Base-by-base conservation (phyloP, 768 basidiomycete species). In the Tulasnella sp. region DNA sequence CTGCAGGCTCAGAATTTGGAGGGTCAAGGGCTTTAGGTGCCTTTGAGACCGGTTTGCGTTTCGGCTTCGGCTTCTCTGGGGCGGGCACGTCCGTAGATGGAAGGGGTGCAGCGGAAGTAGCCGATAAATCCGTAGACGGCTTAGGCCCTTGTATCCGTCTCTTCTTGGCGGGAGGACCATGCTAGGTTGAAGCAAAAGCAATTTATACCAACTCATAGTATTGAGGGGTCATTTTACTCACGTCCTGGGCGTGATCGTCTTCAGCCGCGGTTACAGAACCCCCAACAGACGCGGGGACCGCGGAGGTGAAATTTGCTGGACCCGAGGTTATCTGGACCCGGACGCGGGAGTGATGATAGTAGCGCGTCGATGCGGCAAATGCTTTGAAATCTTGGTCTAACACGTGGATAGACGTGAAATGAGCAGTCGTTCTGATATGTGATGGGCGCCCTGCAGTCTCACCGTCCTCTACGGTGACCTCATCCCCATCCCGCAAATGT, bases 391-490 rank as follows among this genome's bases (percentile, higher is more conserved):
- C 72, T 22, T 67, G 40, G 22, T 73, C 72, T 73, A 52, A 14
- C 9, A 52, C 5, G 17, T 37, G 39, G 52, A 14, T 35, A 32
- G 22, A 59, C 7, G 5, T 35, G 26, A 22, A 16, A 59, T 59
- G 52, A 59, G 9, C 22, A 8, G 26, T 29, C 29, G 22, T 11
- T 11, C 16, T 6, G n/a, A n/a, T n/a, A n/a, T 37, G 67, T 22
- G 16, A 9, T 6, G 19, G 1, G 17, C 22, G 35, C 39, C 32
- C 42, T 7, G 1, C 42, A 11, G n/a, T 78, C 83, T 74, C 75
- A 91, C 92, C 90, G 77, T 93, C 91, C 40, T 90, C 90, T n/a
- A 94, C 82, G 77, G 90, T 89, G 29, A 92, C 83, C 16, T 78
- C 77, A 72, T 80, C 80, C 9, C 82, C 85, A 26, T 83, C 83